These are phyloP conservation scores for Myxozyma melibiosi DNA, from an alignment of 805 yeast genomes.

Conservation along the genomic window DNA sequence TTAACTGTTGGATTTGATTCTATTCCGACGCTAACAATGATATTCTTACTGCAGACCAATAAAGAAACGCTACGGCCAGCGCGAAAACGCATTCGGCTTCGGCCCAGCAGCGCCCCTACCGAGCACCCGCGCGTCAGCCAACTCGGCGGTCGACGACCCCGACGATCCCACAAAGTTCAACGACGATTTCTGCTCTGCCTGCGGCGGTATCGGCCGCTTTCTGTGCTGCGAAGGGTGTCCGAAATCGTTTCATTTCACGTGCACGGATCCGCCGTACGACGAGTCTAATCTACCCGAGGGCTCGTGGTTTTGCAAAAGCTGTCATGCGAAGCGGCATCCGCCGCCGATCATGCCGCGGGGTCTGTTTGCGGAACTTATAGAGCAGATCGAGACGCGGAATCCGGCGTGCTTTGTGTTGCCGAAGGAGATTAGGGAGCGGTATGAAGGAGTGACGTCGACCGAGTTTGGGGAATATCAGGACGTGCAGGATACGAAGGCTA, in stretches of 20 bases:
- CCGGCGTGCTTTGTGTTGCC: conserved; percentile 75
- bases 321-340: conserved; percentile 52
- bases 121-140: conserved; percentile 40
- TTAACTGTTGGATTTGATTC: background rate
- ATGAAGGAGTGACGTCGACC: conserved; percentile 70
- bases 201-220: conserved; percentile 87
- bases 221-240: conserved; percentile 95
- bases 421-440: conserved; percentile 63
- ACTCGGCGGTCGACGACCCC: conserved; percentile 36
- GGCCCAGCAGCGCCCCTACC: conserved; percentile 41
- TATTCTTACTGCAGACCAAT: conserved; percentile 18
- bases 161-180: conserved; percentile 50
- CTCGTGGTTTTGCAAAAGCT: conserved; percentile 85
- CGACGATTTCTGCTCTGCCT: conserved; percentile 88
- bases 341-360: conserved; percentile 44
- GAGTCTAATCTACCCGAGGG: conserved; percentile 78
- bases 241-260: conserved; percentile 83
- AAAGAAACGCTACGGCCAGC: conserved; percentile 32
- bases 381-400: conserved; percentile 59
- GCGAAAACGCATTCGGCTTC: conserved; percentile 52
- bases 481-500: conserved; percentile 28
- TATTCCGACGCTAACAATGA: background rate
- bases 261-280: conserved; percentile 87
- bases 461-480: conserved; percentile 72
- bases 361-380: conserved; percentile 59